A percentile compares a stretch with the other conserved stretches of the same genome.
Conservation (phyloP, 1,139 yeast species). For the Blastobotrys ciferrii region DNA sequence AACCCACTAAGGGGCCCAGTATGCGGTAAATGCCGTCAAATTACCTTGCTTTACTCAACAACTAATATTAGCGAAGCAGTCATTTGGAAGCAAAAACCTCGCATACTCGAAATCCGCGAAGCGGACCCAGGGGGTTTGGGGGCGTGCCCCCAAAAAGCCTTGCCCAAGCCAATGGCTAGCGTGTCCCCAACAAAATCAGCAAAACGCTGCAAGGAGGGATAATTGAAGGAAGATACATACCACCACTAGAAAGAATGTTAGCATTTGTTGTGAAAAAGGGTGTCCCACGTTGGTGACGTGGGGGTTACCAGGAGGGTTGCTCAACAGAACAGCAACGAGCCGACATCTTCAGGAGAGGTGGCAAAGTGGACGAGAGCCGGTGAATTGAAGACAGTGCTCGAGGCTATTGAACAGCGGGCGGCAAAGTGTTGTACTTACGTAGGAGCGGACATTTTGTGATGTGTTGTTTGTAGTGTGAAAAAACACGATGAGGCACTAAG, state of each 20-base stretch:
- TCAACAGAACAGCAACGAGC: neutral
- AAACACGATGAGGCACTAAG: neutral
- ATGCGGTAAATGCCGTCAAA: no score
- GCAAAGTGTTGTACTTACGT: conserved; percentile 11
- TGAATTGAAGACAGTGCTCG: neutral
- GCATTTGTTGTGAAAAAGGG: conserved; percentile 1
- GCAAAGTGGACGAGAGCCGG: neutral
- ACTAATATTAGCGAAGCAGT: no score
- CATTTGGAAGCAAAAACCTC: no score
- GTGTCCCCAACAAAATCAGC: no score
- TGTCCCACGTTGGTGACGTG: neutral
- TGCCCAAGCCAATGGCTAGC: neutral
- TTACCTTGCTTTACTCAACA: no score
- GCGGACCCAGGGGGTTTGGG: no score
- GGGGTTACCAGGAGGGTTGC: neutral
- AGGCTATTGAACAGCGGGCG: neutral
- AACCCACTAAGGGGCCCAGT: no score
- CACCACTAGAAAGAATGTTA: conserved; percentile 50
- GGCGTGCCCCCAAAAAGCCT: no score
- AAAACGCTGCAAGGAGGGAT: no score
- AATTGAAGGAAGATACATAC: neutral
- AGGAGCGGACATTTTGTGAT: conserved; percentile 13
- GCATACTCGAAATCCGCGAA: no score
- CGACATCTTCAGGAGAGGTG: no score
- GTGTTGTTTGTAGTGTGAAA: neutral